Percentiles rank a stretch among this genome's conserved stretches.
Conservation (phyloP, 2,329 filamentous ascomycete genomes). For the Colletotrichum shisoi region DNA sequence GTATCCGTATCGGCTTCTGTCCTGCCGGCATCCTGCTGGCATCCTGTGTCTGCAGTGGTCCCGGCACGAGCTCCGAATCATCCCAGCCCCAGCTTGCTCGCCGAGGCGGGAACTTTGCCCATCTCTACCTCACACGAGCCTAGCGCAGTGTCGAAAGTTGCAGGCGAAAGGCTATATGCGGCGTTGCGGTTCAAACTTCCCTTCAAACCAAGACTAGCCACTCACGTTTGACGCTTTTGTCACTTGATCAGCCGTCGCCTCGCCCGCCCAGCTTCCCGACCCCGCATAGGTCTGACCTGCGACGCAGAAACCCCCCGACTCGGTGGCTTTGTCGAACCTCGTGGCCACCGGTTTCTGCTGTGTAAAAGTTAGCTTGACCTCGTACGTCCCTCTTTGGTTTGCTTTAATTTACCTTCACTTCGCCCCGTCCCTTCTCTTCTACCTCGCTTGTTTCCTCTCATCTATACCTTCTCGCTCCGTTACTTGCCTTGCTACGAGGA, state of each 20-base stretch:
- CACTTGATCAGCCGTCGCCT: slow-evolving; percentile 34
- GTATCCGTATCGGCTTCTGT: background rate
- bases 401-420: background rate
- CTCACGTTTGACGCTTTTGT: slow-evolving; percentile 32
- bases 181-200: slow-evolving; percentile 30
- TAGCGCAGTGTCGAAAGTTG: slow-evolving; percentile 24
- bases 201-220: slow-evolving; percentile 24
- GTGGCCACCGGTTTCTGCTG: slow-evolving; percentile 32
- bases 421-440: background rate
- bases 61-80: slow-evolving; percentile 6
- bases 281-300: slow-evolving; percentile 37
- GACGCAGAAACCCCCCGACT: slow-evolving; percentile 8
- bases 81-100: slow-evolving; percentile 9
- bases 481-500: slow-evolving; percentile 1
- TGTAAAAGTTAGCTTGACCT: slow-evolving; percentile 28
- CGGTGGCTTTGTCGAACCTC: slow-evolving; percentile 29
- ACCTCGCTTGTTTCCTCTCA: background rate
- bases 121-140: slow-evolving; percentile 35
- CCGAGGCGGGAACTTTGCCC: slow-evolving; percentile 34
- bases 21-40: background rate
- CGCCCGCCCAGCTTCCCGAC: slow-evolving; percentile 22
- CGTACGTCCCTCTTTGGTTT: background rate
- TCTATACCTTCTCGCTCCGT: slow-evolving; percentile 11
- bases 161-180: slow-evolving; percentile 32
- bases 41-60: background rate